Evolutionary conservation across 2,329 filamentous ascomycete species (phyloP).

Genomic region (Fusarium sp.): DNA sequence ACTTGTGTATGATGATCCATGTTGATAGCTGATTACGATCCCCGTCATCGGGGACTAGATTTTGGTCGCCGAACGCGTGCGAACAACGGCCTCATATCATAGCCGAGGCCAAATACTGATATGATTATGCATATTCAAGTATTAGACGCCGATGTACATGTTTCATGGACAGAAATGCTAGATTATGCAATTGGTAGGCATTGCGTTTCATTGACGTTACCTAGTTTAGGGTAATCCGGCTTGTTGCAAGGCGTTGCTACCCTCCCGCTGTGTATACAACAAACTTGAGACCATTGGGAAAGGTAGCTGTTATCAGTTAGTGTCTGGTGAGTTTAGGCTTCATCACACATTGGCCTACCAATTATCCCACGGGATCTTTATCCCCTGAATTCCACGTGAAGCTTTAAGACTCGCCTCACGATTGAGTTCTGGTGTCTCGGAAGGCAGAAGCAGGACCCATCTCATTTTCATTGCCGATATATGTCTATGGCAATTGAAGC

Average conservation of each 20-base stretch:
- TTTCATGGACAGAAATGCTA: background rate
- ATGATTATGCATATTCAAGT: fast-evolving
- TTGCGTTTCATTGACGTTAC: fast-evolving
- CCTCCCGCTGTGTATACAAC: background rate
- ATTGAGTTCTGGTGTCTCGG: background rate
- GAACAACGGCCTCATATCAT: fast-evolving
- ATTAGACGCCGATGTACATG: fast-evolving
- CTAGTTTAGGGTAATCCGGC: background rate
- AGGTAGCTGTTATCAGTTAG: background rate
- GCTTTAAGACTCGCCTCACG: fast-evolving
- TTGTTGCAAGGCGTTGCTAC: too few species aligned
- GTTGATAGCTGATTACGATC: background rate
- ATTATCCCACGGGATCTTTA: fast-evolving
- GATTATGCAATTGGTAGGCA: fast-evolving
- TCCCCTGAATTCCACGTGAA: fast-evolving
- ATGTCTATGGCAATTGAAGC: fast-evolving
- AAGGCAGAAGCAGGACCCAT: fast-evolving
- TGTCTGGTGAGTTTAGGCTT: fast-evolving
- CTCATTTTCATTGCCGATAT: fast-evolving
- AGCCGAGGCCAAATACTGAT: too few species aligned
- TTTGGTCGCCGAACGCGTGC: background rate
- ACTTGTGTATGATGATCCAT: fast-evolving
- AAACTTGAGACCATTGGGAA: background rate
- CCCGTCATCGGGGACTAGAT: background rate
- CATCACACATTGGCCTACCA: fast-evolving